phyloP scores from a whole-genome alignment of 768 basidiomycete genomes.

The Amanita molliuscula region DNA sequence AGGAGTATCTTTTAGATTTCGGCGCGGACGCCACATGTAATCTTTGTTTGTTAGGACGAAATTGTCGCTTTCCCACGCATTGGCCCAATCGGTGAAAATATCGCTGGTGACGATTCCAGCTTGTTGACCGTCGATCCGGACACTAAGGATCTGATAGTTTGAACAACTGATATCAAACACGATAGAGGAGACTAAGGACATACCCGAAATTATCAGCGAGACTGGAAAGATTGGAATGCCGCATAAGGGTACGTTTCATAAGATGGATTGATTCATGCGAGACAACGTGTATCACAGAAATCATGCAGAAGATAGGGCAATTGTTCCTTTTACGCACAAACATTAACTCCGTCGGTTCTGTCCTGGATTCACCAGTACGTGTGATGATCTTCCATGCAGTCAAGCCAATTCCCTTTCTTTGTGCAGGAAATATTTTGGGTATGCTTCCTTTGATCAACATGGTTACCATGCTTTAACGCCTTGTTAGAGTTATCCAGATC shows the following conservation, averaged over 20 bases:
- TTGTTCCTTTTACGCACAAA: conserved; percentile 89
- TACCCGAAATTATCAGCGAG: conserved; percentile 87
- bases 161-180: conserved; percentile 88
- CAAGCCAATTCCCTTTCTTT: conserved; percentile 4
- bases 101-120: conserved; percentile 48
- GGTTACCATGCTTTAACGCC: neutral
- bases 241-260: conserved; percentile 49
- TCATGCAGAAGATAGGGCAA: conserved; percentile 96
- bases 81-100: conserved; percentile 96
- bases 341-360: conserved; percentile 92
- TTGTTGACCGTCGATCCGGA: neutral
- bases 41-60: conserved; percentile 62
- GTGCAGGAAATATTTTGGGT: conserved; percentile 90
- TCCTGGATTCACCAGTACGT: conserved; percentile 87
- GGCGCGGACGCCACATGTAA: conserved; percentile 7
- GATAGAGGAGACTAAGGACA: conserved; percentile 94
- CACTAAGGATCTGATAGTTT: conserved; percentile 37
- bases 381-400: neutral
- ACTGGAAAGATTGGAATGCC: conserved; percentile 92
- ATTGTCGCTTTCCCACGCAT: conserved; percentile 86
- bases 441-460: conserved; percentile 14
- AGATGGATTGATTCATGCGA: conserved; percentile 6
- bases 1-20: conserved; percentile 7
- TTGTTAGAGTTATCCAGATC: conserved; percentile 78
- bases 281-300: conserved; percentile 40